phyloP scores from a whole-genome alignment of 2,329 filamentous ascomycete genomes.

The Helotiales sp. region DNA sequence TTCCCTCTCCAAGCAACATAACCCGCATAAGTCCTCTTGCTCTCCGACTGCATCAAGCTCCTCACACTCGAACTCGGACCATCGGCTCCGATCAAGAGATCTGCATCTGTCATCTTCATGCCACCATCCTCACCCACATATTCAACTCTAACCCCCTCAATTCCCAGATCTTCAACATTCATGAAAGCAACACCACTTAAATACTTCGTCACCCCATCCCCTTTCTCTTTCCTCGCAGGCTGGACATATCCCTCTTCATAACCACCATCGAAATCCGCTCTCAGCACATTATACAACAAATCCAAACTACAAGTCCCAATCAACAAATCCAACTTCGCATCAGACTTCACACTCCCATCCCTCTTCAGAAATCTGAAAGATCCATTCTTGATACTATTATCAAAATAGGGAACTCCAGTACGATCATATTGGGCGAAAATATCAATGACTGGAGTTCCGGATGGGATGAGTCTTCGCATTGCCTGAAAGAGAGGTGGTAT shows the following conservation, averaged over 20 bases:
- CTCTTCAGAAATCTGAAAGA: conserved; percentile 7
- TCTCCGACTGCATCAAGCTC: conserved; percentile 13
- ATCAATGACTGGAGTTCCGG: background rate
- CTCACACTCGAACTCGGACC: conserved; percentile 24
- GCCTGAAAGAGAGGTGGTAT: background rate
- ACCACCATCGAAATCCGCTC: conserved; percentile 25
- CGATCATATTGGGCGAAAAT: background rate
- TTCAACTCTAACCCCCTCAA: background rate
- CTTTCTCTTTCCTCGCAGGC: background rate
- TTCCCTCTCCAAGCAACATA: conserved; percentile 39
- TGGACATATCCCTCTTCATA: conserved; percentile 11
- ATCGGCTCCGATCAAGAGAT: conserved; percentile 24
- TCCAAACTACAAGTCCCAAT: conserved; percentile 18
- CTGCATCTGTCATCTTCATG: conserved; percentile 5
- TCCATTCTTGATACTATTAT: background rate
- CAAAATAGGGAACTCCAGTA: background rate
- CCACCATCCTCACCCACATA: background rate
- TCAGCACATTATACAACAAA: conserved; percentile 21
- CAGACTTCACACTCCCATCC: conserved; percentile 12
- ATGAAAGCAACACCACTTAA: background rate
- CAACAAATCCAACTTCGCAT: background rate
- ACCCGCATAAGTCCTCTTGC: conserved; percentile 24
- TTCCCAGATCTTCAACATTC: background rate
- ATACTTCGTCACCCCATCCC: background rate
- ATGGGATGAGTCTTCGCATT: background rate